Evolutionary conservation across 2,329 filamentous ascomycete species (phyloP).

Genomic region (Raffaelea ambrosiae): DNA sequence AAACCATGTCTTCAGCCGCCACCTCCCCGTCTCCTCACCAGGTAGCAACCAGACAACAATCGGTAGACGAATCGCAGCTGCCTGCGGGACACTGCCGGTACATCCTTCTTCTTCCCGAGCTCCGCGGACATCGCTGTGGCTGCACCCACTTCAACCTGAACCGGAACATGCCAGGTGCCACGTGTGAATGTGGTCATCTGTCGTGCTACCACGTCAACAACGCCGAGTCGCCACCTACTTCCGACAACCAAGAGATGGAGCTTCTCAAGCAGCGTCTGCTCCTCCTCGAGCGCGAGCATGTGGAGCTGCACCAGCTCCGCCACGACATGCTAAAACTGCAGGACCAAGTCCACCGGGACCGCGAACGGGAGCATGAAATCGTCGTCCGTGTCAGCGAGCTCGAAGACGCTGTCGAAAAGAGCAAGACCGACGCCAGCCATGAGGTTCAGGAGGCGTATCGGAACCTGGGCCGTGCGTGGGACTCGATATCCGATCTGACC

Average conservation of each 20-base stretch:
- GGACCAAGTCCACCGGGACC: slow-evolving; percentile 14
- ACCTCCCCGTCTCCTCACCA: slow-evolving; percentile 20
- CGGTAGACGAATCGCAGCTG: slow-evolving; percentile 35
- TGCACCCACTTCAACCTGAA: slow-evolving; percentile 51
- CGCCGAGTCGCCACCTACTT: slow-evolving; percentile 27
- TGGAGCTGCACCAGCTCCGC: slow-evolving; percentile 15
- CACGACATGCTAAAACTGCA: slow-evolving; percentile 19
- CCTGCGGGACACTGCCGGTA: slow-evolving; percentile 52
- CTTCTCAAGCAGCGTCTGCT: slow-evolving; percentile 37
- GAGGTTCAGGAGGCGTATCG: slow-evolving; percentile 47
- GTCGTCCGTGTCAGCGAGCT: slow-evolving; percentile 38
- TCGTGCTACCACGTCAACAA: slow-evolving; percentile 49
- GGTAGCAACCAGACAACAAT: slow-evolving; percentile 13
- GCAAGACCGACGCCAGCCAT: slow-evolving; percentile 38
- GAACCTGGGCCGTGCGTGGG: slow-evolving; percentile 46
- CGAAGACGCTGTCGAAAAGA: slow-evolving; percentile 47
- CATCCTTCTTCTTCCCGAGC: slow-evolving; percentile 46
- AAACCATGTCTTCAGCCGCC: slow-evolving; percentile 13
- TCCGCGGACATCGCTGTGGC: slow-evolving; percentile 49
- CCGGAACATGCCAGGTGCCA: slow-evolving; percentile 41
- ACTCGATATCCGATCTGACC: slow-evolving; percentile 38
- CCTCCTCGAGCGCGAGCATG: slow-evolving; percentile 34
- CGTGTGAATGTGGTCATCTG: slow-evolving; percentile 51
- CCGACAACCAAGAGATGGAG: slow-evolving; percentile 38
- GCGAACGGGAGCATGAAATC: slow-evolving; percentile 26